Evolutionary conservation across 768 basidiomycete species (phyloP), one percentile per base, ranked within the genome.

Genomic region (Tulasnella sp.): DNA sequence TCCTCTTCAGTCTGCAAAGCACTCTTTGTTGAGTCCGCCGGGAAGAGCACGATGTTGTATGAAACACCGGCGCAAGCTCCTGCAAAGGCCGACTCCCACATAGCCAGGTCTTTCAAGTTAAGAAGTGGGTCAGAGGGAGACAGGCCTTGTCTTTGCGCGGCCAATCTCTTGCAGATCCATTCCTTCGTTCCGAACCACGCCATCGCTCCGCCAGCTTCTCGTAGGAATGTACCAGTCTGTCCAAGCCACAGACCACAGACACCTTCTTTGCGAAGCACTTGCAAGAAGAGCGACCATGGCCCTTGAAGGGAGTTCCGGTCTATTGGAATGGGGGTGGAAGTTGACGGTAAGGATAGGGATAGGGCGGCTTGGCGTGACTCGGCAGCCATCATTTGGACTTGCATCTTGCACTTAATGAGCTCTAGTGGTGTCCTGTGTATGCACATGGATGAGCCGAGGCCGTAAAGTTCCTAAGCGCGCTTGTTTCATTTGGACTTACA

Each of bases 321-420:
- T 64, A 65, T 24, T 62, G 62, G 29, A 50, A 66, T 62, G 45
- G 49, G 65, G 10, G 53, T 41, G 27, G 48, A 53, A 21, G 60
- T 52, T 24, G 59, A 60, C 30, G n/a, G 63, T 46, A 41, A 41
- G 61, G 12, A 55, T 53, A 50, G 52, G 12, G 27, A 56, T 24
- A 27, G 30, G 10, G 65, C 61, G 22, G 38, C 9, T 1, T 66
- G 63, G 2, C 64, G 61, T 7, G 65, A 66, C 64, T 72, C 69
- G 2, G 68, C 63, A 19, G 76, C 72, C 21, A 94, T 80, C 80
- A 90, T 85, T 68, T 94, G 92, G 1, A 96, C 93, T 70, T 96
- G 93, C 92, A 97, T 94, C 70, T 91, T 90, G 74, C 92, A 96
- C 72, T 98, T 96, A 60, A 97, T 81, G 50, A 96, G 83, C 66